These are phyloP conservation scores for Ziziphus jujuba DNA, from an alignment of 306 rosid genomes.

Conservation along the genomic window DNA sequence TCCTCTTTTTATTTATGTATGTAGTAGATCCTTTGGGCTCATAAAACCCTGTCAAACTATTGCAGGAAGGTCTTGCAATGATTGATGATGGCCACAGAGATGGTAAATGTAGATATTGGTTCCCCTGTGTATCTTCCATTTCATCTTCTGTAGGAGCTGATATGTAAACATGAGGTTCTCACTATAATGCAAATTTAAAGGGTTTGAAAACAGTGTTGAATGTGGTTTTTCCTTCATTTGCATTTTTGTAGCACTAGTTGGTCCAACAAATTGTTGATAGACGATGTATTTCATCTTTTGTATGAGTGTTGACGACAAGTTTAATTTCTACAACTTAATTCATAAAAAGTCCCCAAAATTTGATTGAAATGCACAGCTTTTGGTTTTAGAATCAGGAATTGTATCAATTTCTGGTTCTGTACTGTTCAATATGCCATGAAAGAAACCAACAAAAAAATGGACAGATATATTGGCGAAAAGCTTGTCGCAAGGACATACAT, in stretches of 20 bases:
- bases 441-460: no score
- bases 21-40: conserved; percentile 9
- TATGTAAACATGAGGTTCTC: conserved; percentile 19
- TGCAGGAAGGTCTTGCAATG: conserved; percentile 98
- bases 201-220: background rate
- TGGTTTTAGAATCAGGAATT: no score
- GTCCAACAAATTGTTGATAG: background rate
- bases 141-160: conserved; percentile 55
- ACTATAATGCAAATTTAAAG: background rate
- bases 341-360: no score
- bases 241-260: background rate
- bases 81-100: conserved; percentile 97
- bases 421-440: no score
- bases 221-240: background rate
- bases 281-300: background rate
- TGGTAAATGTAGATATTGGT: conserved; percentile 82
- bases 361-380: no score
- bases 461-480: no score
- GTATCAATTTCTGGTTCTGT: no score
- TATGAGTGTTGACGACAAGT: no score
- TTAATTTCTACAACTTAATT: no score
- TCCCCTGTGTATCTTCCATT: conserved; percentile 85
- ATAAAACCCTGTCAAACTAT: conserved; percentile 11
- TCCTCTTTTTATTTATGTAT: background rate
- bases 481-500: no score